Conservation (phyloP, 176 grass and related monocot genomes). For the Bolboschoenus planiculmis region DNA sequence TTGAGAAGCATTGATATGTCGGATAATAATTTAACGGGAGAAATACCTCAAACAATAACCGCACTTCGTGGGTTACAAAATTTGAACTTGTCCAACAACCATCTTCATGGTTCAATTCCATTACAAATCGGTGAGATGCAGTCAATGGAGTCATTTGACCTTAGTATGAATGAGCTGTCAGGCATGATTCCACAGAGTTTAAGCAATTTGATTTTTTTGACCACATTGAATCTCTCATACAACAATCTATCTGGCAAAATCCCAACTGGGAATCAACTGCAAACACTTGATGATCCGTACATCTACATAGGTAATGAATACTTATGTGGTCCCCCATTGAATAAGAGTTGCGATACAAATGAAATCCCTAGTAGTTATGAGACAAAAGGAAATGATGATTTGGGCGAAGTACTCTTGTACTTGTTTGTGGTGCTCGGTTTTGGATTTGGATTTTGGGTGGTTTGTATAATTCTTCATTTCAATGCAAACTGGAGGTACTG, state of each 20-base stretch:
- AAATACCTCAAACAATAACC: conserved; percentile 13
- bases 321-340: conserved; percentile 37
- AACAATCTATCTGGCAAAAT: conserved; percentile 44
- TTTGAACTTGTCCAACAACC: conserved; percentile 34
- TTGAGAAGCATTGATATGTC: conserved; percentile 24
- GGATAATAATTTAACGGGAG: conserved; percentile 15
- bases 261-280: conserved; percentile 32
- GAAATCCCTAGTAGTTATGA: background rate
- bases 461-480: conserved; percentile 22
- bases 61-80: background rate
- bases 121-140: conserved; percentile 6
- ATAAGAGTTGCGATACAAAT: conserved; percentile 4
- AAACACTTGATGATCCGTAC: conserved; percentile 17
- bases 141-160: conserved; percentile 32
- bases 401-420: conserved; percentile 11
- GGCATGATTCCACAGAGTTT: conserved; percentile 35
- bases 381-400: background rate
- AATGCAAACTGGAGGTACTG: conserved; percentile 30
- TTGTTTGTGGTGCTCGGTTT: conserved; percentile 33
- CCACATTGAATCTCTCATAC: conserved; percentile 25
- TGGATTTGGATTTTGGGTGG: conserved; percentile 17
- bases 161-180: conserved; percentile 30
- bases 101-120: conserved; percentile 28
- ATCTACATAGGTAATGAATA: conserved; percentile 31
- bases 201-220: background rate